phyloP scores from a whole-genome alignment of 169 alveolate genomes.

The Eimeria acervulina region DNA sequence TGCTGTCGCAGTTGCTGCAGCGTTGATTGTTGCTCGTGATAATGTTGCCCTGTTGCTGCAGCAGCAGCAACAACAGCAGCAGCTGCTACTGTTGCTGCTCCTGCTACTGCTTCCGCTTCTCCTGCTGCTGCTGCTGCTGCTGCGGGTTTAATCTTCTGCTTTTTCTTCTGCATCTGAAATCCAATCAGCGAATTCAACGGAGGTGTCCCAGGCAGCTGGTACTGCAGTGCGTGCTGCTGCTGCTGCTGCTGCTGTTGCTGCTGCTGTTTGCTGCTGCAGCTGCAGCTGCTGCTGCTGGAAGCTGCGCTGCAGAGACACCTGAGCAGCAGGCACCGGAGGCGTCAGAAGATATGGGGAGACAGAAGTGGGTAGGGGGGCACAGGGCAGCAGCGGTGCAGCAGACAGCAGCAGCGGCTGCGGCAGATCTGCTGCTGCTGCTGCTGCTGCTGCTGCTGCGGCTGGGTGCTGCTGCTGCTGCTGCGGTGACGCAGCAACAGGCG shows the following conservation, averaged over 20 bases:
- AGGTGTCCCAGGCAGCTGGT: constrained; percentile 22
- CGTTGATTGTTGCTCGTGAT: neutral
- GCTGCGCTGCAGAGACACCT: constrained; percentile 28
- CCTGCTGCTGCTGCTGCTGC: neutral
- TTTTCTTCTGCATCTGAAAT: neutral
- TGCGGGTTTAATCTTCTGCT: neutral
- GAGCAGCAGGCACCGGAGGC: constrained; percentile 5
- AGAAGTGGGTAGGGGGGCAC: constrained; percentile 32
- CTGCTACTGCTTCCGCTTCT: neutral
- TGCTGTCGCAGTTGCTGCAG: neutral
- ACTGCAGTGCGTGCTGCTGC: no score
- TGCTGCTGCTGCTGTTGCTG: neutral
- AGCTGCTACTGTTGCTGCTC: neutral
- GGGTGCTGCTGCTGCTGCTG: constrained; percentile 53
- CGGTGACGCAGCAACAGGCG: constrained; percentile 5
- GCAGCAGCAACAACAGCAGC: neutral
- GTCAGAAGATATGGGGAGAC: constrained; percentile 16
- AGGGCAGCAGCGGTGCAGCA: constrained; percentile 50
- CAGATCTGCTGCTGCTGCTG: no score
- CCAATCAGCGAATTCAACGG: constrained; percentile 22
- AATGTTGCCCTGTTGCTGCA: neutral
- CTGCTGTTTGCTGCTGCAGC: neutral
- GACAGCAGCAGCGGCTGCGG: no score
- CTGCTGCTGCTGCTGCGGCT: no score
- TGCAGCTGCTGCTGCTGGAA: constrained; percentile 60